Percentiles rank a stretch among this genome's conserved stretches.
These are phyloP conservation scores for Ormosia semicastrata DNA, from an alignment of 306 rosid species.

Conservation along the genomic window DNA sequence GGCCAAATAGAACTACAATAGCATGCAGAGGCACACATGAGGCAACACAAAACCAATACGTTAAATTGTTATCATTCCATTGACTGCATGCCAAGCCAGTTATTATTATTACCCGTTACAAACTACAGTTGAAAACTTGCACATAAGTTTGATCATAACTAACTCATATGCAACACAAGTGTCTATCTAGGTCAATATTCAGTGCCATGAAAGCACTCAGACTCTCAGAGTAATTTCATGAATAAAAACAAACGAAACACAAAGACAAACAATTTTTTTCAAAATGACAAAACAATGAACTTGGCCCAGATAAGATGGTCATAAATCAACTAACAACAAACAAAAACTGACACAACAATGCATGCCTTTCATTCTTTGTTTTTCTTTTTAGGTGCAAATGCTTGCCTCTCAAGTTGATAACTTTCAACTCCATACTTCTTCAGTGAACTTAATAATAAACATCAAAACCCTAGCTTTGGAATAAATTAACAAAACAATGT, in stretches of 20 bases:
- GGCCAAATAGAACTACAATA: conserved; percentile 4
- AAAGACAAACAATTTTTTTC: not conserved
- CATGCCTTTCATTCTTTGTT: not conserved
- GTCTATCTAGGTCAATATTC: conserved; percentile 13
- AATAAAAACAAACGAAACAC: not conserved
- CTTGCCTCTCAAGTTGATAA: not conserved
- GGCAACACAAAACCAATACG: conserved; percentile 1
- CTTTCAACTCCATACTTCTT: not conserved
- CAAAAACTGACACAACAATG: not conserved
- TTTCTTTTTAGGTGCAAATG: not conserved
- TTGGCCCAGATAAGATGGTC: not conserved
- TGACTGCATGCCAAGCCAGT: conserved; percentile 12
- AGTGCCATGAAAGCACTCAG: not conserved
- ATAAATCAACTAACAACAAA: not conserved
- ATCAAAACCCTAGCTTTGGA: not conserved
- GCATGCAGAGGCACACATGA: conserved; percentile 3
- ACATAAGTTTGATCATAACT: not conserved
- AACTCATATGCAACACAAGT: not conserved
- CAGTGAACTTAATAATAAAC: not conserved
- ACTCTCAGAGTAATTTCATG: not conserved
- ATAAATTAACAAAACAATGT: not conserved
- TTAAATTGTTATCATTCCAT: not conserved
- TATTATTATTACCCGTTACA: not conserved
- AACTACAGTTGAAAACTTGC: conserved; percentile 6
- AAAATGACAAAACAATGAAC: not conserved